phyloP scores from a whole-genome alignment of 2,329 filamentous ascomycete genomes.

The Diplodia intermedia region DNA sequence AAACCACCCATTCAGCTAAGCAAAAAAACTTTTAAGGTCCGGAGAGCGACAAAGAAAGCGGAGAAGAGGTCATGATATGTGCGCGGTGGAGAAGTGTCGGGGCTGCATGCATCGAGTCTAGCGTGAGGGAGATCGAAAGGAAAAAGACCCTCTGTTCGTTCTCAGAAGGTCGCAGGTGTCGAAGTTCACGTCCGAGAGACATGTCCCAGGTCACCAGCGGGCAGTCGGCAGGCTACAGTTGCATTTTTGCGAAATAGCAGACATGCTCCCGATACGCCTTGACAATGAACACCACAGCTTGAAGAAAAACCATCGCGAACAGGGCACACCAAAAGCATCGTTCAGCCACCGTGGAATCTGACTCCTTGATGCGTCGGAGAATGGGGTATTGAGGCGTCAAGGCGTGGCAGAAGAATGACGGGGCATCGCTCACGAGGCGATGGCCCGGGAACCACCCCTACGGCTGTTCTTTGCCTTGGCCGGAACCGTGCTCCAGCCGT shows the following conservation, averaged over 20 bases:
- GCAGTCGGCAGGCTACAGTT: slow-evolving; percentile 27
- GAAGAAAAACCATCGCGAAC: slow-evolving; percentile 32
- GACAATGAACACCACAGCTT: slow-evolving; percentile 30
- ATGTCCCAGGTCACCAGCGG: slow-evolving; percentile 21
- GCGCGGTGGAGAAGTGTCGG: slow-evolving; percentile 15
- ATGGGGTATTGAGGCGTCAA: slow-evolving; percentile 31
- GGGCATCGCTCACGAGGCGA: slow-evolving; percentile 52
- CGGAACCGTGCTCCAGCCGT: slow-evolving; percentile 62
- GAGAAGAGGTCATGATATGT: slow-evolving; percentile 24
- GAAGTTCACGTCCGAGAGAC: slow-evolving; percentile 15
- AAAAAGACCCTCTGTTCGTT: slow-evolving; percentile 17
- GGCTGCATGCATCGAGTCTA: slow-evolving; percentile 24
- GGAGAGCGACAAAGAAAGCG: slow-evolving; percentile 19
- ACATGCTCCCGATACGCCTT: slow-evolving; percentile 27
- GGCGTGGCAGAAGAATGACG: slow-evolving; percentile 20
- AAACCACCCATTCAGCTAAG: slow-evolving; percentile 29
- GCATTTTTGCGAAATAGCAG: slow-evolving; percentile 33
- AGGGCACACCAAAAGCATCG: slow-evolving; percentile 32
- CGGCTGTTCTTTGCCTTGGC: slow-evolving; percentile 55
- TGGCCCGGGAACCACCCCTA: slow-evolving; percentile 51
- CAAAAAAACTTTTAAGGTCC: slow-evolving; percentile 26
- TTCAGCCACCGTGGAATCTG: slow-evolving; percentile 27
- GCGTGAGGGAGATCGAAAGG: slow-evolving; percentile 16
- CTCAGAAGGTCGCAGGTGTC: slow-evolving; percentile 5
- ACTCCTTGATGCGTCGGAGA: slow-evolving; percentile 29